Evolutionary conservation across 345 rosid species (phyloP).

Genomic region (Salix purpurea): DNA sequence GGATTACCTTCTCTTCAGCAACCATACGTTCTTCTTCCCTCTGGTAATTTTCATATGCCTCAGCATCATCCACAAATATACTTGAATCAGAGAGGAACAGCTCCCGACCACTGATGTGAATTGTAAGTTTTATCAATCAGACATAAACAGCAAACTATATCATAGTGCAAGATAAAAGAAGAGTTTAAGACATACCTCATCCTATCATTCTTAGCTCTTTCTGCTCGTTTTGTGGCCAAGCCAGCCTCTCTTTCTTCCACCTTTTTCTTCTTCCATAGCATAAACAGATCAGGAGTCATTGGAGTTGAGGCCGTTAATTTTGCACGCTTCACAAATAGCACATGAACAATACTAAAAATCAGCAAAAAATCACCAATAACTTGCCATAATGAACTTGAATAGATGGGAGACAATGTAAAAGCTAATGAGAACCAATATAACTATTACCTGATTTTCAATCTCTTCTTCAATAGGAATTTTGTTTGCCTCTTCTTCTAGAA

Average conservation of each 20-base stretch:
- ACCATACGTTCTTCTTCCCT: slow-evolving; percentile 67
- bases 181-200: slow-evolving; percentile 54
- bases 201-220: slow-evolving; percentile 95
- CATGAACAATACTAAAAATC: neutral
- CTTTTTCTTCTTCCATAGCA: slow-evolving; percentile 87
- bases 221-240: slow-evolving; percentile 77
- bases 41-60: slow-evolving; percentile 80
- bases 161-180: neutral
- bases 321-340: slow-evolving; percentile 39
- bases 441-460: slow-evolving; percentile 76
- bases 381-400: neutral
- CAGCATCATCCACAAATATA: slow-evolving; percentile 92
- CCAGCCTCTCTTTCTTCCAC: slow-evolving; percentile 74
- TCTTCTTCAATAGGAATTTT: slow-evolving; percentile 82
- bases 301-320: slow-evolving; percentile 65
- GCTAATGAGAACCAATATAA: neutral
- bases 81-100: slow-evolving; percentile 83
- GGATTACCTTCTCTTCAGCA: slow-evolving; percentile 36
- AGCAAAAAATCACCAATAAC: neutral
- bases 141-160: too few species aligned
- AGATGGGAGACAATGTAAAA: neutral
- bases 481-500: slow-evolving; percentile 74
- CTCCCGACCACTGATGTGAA: slow-evolving; percentile 76
- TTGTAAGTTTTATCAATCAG: too few species aligned
- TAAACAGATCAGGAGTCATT: slow-evolving; percentile 78